A percentile compares a stretch with the other conserved stretches of the same genome.
Evolutionary conservation across 306 rosid genomes (phyloP).

Genomic region (Trifolium subterraneum): DNA sequence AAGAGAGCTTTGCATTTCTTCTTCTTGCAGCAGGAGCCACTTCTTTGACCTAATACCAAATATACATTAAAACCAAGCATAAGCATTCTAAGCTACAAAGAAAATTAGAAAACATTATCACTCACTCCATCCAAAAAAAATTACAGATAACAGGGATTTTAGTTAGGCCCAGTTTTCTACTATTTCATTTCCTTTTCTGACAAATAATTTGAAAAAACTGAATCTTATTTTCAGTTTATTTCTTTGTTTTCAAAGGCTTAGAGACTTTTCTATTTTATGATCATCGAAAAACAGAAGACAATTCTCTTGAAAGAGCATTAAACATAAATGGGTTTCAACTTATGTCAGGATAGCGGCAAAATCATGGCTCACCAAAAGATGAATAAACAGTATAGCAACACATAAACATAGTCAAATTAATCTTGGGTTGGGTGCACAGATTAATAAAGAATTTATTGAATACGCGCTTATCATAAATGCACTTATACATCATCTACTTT

Average conservation of each 20-base stretch:
- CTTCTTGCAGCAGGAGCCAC: slow-evolving; percentile 92
- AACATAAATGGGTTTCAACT: background rate
- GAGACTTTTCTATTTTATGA: background rate
- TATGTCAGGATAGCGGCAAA: background rate
- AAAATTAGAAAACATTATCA: background rate
- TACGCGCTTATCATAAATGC: background rate
- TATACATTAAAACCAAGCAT: background rate
- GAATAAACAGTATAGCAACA: background rate
- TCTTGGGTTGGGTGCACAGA: background rate
- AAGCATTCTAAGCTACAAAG: background rate
- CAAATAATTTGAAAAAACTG: slow-evolving; percentile 5
- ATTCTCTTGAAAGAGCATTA: background rate
- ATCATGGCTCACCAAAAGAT: background rate
- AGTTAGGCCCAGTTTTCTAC: background rate
- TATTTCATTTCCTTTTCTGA: background rate
- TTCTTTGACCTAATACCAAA: slow-evolving; percentile 77
- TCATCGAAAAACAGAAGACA: background rate
- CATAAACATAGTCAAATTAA: too few relatives aligned
- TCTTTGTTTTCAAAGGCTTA: background rate
- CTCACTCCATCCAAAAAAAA: background rate
- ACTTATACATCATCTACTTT: background rate
- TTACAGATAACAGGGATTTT: background rate
- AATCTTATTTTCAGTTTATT: slow-evolving; percentile 4
- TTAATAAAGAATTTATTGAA: background rate
- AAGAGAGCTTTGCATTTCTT: slow-evolving; percentile 88